A percentile compares a stretch with the other conserved stretches of the same genome.
phyloP scores from a whole-genome alignment of 2,329 filamentous ascomycete species.

The Hypoxylon sp. region DNA sequence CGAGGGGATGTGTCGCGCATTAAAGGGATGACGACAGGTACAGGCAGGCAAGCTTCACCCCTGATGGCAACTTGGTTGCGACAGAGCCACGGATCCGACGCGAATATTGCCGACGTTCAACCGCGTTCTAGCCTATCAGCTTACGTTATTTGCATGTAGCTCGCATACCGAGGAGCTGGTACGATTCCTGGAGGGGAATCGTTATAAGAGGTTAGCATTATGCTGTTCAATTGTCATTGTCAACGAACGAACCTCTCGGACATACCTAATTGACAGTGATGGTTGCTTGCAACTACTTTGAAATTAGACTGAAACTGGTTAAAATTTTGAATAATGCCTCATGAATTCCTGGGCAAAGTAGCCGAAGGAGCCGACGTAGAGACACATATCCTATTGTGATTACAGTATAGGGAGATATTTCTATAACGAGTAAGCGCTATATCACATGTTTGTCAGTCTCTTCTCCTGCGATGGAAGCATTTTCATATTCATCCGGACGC shows the following conservation, averaged over 20 bases:
- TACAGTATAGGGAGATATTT: background rate
- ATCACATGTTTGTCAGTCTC: constrained; percentile 15
- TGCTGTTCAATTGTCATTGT: no score
- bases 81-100: background rate
- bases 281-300: no score
- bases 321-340: background rate
- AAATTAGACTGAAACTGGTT: background rate
- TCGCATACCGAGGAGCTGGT: no score
- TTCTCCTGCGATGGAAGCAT: constrained; percentile 24
- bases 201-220: background rate
- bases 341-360: no score
- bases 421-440: constrained; percentile 7
- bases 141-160: background rate
- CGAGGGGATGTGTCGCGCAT: constrained; percentile 23
- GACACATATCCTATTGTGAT: background rate
- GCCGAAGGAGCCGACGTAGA: background rate
- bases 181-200: no score
- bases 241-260: no score
- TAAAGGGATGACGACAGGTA: constrained; percentile 35
- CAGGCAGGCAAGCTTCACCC: constrained; percentile 18
- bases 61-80: constrained; percentile 10
- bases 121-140: background rate
- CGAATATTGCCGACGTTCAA: constrained; percentile 13
- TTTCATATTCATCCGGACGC: constrained; percentile 37
- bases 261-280: no score